Percentiles rank a stretch among this genome's conserved stretches.
Evolutionary conservation across 192 early-diverging fungal species (phyloP).

Genomic region (Coemansia sp.): DNA sequence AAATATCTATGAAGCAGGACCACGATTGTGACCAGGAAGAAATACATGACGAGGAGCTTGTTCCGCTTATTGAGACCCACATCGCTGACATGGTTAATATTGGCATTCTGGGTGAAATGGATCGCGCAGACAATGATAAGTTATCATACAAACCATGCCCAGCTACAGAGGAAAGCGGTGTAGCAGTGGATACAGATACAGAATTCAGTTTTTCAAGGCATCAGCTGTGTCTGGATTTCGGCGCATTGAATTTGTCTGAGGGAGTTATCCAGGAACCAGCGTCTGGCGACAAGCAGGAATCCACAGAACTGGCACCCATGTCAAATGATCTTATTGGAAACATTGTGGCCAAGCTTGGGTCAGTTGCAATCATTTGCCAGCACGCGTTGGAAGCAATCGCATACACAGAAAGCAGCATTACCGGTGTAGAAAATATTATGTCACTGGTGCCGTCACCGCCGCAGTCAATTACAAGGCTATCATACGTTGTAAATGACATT

Average conservation of each 20-base stretch:
- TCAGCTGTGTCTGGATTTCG: background rate
- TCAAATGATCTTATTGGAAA: background rate
- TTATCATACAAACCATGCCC: background rate
- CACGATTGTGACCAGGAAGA: background rate
- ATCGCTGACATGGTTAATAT: conserved; percentile 19
- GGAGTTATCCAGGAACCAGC: background rate
- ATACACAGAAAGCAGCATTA: background rate
- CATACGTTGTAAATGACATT: conserved; percentile 32
- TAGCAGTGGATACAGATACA: background rate
- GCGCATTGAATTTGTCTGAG: background rate
- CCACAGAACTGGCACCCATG: background rate
- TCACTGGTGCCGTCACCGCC: background rate
- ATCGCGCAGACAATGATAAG: background rate
- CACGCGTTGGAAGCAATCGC: background rate
- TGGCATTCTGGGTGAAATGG: conserved; percentile 1
- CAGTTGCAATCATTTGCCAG: background rate
- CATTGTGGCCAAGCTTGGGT: conserved; percentile 2
- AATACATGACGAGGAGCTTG: background rate
- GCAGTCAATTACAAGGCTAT: background rate
- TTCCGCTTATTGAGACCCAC: conserved; percentile 8
- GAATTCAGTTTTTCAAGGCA: background rate
- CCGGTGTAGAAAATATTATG: background rate
- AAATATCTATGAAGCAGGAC: conserved; percentile 1
- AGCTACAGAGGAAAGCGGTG: background rate
- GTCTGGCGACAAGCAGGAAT: background rate